These are phyloP conservation scores for Malus hybrid DNA, from an alignment of 331 rosid species.

Conservation along the genomic window DNA sequence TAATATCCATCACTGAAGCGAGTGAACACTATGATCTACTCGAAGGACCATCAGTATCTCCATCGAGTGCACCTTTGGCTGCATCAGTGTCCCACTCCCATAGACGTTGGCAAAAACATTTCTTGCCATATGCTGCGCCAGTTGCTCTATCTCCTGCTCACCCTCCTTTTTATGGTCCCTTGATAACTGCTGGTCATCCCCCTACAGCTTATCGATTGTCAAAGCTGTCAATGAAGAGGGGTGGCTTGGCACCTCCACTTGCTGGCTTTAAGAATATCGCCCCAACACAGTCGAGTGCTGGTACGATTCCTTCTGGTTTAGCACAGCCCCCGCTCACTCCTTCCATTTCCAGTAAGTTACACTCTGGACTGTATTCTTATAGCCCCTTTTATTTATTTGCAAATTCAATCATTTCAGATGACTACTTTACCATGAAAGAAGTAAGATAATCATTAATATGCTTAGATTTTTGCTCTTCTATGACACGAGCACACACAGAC, in stretches of 20 bases:
- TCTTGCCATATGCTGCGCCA: conserved; percentile 26
- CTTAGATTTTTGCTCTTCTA: neutral
- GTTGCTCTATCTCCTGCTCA: conserved; percentile 26
- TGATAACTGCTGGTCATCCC: conserved; percentile 31
- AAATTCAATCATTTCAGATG: neutral
- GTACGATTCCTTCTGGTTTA: conserved; percentile 54
- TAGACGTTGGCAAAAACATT: conserved; percentile 21
- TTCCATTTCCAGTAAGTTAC: conserved; percentile 49
- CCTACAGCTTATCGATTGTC: conserved; percentile 51
- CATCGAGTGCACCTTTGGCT: conserved; percentile 28
- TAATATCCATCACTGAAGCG: conserved; percentile 30
- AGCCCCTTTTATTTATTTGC: neutral
- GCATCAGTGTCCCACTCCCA: conserved; percentile 18
- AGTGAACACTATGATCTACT: conserved; percentile 4
- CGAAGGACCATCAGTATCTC: conserved; percentile 22
- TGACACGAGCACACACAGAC: neutral
- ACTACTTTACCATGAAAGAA: neutral
- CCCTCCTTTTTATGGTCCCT: conserved; percentile 46
- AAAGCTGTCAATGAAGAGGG: conserved; percentile 51
- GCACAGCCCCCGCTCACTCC: conserved; percentile 75
- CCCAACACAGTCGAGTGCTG: conserved; percentile 46
- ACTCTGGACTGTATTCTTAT: neutral
- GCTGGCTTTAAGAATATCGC: conserved; percentile 45
- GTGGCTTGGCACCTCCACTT: conserved; percentile 42
- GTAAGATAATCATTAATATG: neutral